These are phyloP conservation scores for Beta lomatogona DNA, from an alignment of 179 eudicot species.

Conservation along the genomic window DNA sequence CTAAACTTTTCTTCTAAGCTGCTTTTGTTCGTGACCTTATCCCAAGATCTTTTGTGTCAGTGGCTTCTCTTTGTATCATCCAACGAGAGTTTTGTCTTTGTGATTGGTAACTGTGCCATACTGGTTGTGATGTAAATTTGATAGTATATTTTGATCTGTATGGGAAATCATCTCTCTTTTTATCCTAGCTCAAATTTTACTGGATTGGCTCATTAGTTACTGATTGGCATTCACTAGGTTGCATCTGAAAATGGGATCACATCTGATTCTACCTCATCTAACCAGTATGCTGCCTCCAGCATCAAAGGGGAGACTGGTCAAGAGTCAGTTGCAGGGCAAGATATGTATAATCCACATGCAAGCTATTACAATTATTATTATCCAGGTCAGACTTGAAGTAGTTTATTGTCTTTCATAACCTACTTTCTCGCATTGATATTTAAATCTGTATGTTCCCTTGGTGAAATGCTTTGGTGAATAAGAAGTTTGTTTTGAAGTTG, in stretches of 20 bases:
- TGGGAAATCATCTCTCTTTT: not conserved
- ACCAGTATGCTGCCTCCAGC: slow-evolving; percentile 41
- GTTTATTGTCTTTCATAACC: not conserved
- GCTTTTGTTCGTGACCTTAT: too few relatives aligned
- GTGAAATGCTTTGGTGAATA: not conserved
- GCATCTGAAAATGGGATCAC: slow-evolving; percentile 44
- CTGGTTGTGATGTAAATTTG: not conserved
- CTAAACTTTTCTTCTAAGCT: too few relatives aligned
- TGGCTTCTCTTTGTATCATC: not conserved
- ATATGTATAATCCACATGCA: slow-evolving; percentile 48
- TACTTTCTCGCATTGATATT: not conserved
- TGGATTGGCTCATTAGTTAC: not conserved
- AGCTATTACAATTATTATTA: slow-evolving; percentile 61
- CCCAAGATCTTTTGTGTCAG: not conserved
- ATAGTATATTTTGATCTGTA: not conserved
- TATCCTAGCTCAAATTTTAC: not conserved
- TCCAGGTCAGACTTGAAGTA: slow-evolving; percentile 47
- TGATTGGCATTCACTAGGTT: slow-evolving; percentile 34
- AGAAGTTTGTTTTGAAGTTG: not conserved
- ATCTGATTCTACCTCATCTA: slow-evolving; percentile 34
- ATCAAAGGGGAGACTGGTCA: slow-evolving; percentile 43
- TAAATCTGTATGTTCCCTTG: not conserved
- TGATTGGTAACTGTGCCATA: too few relatives aligned
- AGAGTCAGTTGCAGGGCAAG: slow-evolving; percentile 46
- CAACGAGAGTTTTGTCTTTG: not conserved